These are phyloP conservation scores for Xylariaceae sp. DNA, from an alignment of 2,329 filamentous ascomycete species.

Conservation along the genomic window DNA sequence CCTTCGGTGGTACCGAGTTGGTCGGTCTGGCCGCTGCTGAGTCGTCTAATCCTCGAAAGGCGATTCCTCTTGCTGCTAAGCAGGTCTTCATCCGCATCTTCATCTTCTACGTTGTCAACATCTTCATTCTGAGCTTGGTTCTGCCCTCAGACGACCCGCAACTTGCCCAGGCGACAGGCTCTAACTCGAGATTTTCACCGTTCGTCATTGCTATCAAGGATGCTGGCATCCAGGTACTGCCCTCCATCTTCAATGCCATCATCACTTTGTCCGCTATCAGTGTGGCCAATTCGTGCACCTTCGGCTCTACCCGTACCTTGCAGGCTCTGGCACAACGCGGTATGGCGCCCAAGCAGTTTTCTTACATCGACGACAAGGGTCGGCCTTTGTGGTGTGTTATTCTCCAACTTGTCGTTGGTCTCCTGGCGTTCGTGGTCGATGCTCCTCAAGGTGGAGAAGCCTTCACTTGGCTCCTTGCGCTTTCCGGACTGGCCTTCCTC, in stretches of 20 bases:
- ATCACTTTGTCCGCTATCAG: conserved; percentile 48
- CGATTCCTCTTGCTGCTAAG: conserved; percentile 47
- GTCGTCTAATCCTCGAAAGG: conserved; percentile 42
- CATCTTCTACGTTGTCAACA: conserved; percentile 48
- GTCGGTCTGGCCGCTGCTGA: conserved; percentile 50
- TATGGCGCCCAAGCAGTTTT: conserved; percentile 51
- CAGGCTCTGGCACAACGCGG: conserved; percentile 44
- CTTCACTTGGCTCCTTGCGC: conserved; percentile 62
- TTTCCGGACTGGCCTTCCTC: conserved; percentile 67
- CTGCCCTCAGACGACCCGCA: conserved; percentile 39
- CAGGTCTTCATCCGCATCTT: conserved; percentile 52
- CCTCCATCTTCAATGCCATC: conserved; percentile 50
- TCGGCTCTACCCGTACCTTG: conserved; percentile 47
- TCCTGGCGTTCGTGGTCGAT: conserved; percentile 54
- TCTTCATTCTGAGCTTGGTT: conserved; percentile 49
- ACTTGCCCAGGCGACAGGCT: conserved; percentile 36
- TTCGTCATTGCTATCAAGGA: conserved; percentile 49
- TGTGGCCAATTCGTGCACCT: conserved; percentile 48
- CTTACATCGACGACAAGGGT: conserved; percentile 57
- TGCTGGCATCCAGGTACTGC: conserved; percentile 45
- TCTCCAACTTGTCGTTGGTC: conserved; percentile 51
- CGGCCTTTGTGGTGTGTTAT: conserved; percentile 53
- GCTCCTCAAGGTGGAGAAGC: conserved; percentile 40
- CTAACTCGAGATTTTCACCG: conserved; percentile 43
- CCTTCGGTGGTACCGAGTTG: conserved; percentile 49